These are phyloP conservation scores for Mycena albidolilacea DNA, from an alignment of 768 basidiomycete genomes.

Conservation along the genomic window DNA sequence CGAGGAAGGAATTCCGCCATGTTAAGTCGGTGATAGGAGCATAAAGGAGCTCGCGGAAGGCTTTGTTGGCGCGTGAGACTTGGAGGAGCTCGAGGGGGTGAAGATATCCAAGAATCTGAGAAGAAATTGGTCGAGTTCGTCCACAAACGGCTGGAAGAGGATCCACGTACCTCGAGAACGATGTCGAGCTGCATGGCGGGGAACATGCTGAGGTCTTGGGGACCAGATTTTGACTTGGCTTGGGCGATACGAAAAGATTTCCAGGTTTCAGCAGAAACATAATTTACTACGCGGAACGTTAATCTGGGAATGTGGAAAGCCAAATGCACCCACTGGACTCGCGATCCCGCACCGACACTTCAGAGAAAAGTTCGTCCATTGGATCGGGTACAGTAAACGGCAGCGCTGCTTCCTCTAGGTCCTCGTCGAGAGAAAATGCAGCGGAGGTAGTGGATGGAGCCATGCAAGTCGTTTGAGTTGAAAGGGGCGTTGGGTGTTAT, in stretches of 20 bases:
- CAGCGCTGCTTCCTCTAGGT: not conserved
- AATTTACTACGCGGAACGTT: constrained; percentile 2
- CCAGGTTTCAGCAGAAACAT: constrained; percentile 1
- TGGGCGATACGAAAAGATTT: constrained; percentile 7
- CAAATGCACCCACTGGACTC: not conserved
- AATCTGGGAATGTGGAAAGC: not conserved
- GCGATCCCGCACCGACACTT: not conserved
- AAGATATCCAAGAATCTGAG: constrained; percentile 23
- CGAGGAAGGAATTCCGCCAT: constrained; percentile 24
- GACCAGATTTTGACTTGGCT: not conserved
- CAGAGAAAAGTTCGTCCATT: not conserved
- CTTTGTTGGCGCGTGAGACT: constrained; percentile 16
- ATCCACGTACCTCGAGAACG: constrained; percentile 18
- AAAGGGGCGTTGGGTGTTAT: not conserved
- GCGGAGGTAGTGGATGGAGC: not conserved
- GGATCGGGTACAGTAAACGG: not conserved
- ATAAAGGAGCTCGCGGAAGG: constrained; percentile 12
- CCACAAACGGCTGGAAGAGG: not conserved
- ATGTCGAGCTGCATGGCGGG: constrained; percentile 19
- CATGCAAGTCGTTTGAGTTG: not conserved
- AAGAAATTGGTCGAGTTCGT: too few relatives aligned
- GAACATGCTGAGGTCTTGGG: constrained; percentile 6
- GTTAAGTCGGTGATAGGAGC: constrained; percentile 15
- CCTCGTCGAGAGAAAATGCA: not conserved
- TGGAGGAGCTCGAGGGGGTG: constrained; percentile 26